Percentiles rank a stretch among this genome's conserved stretches.
Evolutionary conservation across 306 rosid genomes (phyloP).

Genomic region (Cercis canadensis): DNA sequence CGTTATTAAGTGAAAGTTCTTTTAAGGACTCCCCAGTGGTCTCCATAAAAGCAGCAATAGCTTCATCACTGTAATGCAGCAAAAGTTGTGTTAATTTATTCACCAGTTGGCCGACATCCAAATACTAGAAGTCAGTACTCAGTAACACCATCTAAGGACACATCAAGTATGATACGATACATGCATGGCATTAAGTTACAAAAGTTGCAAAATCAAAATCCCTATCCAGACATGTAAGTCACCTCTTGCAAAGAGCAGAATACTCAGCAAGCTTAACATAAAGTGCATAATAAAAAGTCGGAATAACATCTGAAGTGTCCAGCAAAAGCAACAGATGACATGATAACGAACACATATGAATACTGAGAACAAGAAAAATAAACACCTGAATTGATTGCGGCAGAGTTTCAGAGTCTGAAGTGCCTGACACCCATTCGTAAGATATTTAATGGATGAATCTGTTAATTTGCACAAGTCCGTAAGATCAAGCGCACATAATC

Average conservation of each 20-base stretch:
- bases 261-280: background rate
- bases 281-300: constrained; percentile 18
- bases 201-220: constrained; percentile 17
- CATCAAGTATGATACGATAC: background rate
- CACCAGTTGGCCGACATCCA: constrained; percentile 20
- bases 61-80: constrained; percentile 68
- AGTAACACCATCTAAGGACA: background rate
- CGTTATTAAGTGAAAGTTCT: constrained; percentile 77
- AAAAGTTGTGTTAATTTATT: constrained; percentile 23
- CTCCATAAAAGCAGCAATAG: constrained; percentile 80
- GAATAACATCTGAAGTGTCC: constrained; percentile 8
- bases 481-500: constrained; percentile 64
- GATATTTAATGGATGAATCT: constrained; percentile 64
- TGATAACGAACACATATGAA: background rate
- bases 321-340: constrained; percentile 10
- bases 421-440: constrained; percentile 63
- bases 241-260: constrained; percentile 17
- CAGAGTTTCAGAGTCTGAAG: constrained; percentile 65
- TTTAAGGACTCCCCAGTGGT: constrained; percentile 58
- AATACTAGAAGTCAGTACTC: background rate
- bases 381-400: constrained; percentile 76
- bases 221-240: background rate
- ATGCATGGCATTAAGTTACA: background rate
- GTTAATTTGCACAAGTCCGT: constrained; percentile 59
- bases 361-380: constrained; percentile 18